Percentiles rank a stretch among this genome's conserved stretches.
These are phyloP conservation scores for Diaporthe sp. DNA, from an alignment of 2,329 filamentous ascomycete genomes.

Conservation along the genomic window DNA sequence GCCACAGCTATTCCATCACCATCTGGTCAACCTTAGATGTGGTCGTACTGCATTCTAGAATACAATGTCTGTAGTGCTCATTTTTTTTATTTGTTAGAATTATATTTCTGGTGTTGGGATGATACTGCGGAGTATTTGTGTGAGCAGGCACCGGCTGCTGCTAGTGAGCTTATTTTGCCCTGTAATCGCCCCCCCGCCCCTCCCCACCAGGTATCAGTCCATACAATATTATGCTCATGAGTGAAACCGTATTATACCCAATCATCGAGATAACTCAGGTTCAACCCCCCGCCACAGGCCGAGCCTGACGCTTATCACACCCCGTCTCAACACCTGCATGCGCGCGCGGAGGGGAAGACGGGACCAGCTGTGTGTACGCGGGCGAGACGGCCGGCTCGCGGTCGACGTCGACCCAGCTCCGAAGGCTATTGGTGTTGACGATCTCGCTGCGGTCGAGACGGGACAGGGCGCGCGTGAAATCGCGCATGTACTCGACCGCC, in stretches of 20 bases:
- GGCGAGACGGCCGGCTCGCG: slow-evolving; percentile 7
- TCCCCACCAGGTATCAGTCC: background rate
- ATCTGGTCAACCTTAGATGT: too few relatives aligned
- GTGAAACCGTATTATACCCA: background rate
- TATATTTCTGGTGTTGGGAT: too few relatives aligned
- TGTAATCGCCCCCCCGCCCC: background rate
- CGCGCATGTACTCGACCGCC: slow-evolving; percentile 48
- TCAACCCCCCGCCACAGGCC: background rate
- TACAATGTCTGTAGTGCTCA: too few relatives aligned
- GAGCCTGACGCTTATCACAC: background rate
- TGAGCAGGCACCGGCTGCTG: too few relatives aligned
- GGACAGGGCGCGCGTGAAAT: slow-evolving; percentile 48
- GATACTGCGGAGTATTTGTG: too few relatives aligned
- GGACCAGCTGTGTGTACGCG: background rate
- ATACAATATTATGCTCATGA: background rate
- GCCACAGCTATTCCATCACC: too few relatives aligned
- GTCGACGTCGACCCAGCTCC: slow-evolving; percentile 50
- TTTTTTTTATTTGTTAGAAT: too few relatives aligned
- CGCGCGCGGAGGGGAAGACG: background rate
- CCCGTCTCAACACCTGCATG: background rate
- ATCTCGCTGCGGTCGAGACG: slow-evolving; percentile 50
- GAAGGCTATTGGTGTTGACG: slow-evolving; percentile 49
- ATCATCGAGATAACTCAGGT: background rate
- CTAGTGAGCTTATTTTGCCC: background rate
- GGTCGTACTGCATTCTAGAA: too few relatives aligned